Evolutionary conservation across 768 basidiomycete species (phyloP), one percentile per base, ranked within the genome.

Genomic region (Clathrus columnatus): DNA sequence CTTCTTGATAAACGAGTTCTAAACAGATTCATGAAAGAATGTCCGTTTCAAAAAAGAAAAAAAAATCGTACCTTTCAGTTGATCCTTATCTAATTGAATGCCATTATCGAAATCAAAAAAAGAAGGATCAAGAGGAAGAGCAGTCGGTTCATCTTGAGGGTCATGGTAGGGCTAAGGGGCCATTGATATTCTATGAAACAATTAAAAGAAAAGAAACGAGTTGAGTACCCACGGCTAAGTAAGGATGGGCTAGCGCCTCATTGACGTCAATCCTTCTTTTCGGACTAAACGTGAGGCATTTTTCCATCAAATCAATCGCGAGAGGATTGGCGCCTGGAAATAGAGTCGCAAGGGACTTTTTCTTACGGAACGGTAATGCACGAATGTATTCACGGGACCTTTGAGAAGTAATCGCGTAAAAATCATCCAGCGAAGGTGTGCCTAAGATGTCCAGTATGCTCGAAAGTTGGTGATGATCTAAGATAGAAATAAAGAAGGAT

Each of bases 381-480:
- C 92, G 84, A 56, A 94, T 85, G 63, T 92, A 93, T 65, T 93
- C 91, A 51, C 91, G 78, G 51, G 87, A 83, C 45, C 87, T 69
- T 7, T 78, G 73, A 3, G 88, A 87, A 18, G 84, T 89, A 64
- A 95, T 95, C 5, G 90, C 91, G 61, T 95, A 91, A 67, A 96
- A 95, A 64, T 96, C 93, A 63, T 96, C 94, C 64, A 96, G 82
- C 7, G 85, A 83, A 17, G 87, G 84, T 2, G 88, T 90, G 0
- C 94, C 94, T 32, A 97, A 82, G n/a, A 94, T 86, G 63, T 95
- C 92, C 56, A 96, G 82, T 61, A 98, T 96, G 54, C 95, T 78
- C 6, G 85, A 85, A 7, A 97, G 77, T 64, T 98, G 95, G 68
- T 96, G 86, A 68, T 95, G 93, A 72, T 97, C 90, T 87, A 67